Conservation (phyloP, 2,329 filamentous ascomycete species). For the Grosmannia penicillata region DNA sequence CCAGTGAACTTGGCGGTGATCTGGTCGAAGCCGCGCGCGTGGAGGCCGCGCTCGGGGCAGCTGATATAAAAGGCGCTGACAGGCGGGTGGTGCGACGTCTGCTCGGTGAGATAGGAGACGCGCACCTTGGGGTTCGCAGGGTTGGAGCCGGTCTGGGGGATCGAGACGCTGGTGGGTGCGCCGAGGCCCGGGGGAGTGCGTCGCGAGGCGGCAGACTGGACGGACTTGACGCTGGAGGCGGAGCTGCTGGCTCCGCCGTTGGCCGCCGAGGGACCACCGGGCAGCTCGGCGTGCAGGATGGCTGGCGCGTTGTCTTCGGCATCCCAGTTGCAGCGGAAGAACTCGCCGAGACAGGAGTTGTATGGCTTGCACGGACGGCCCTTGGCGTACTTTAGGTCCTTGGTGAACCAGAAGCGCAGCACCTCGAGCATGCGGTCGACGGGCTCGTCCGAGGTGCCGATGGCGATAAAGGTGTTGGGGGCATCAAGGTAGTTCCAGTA, state of each 20-base stretch:
- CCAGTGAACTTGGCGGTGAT: slow-evolving; percentile 96
- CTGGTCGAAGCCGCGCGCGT: slow-evolving; percentile 85
- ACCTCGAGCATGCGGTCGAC: slow-evolving; percentile 92
- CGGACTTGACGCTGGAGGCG: slow-evolving; percentile 33
- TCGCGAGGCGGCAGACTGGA: no score
- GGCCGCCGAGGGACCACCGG: background rate
- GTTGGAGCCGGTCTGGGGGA: slow-evolving; percentile 30
- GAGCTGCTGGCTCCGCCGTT: slow-evolving; percentile 21
- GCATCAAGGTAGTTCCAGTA: slow-evolving; percentile 98
- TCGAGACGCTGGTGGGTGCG: slow-evolving; percentile 35
- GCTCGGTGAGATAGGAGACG: slow-evolving; percentile 90
- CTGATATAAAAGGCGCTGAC: slow-evolving; percentile 92
- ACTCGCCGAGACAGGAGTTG: slow-evolving; percentile 92
- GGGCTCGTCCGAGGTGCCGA: slow-evolving; percentile 79
- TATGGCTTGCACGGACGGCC: slow-evolving; percentile 98
- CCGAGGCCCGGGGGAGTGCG: no score
- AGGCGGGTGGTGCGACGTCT: slow-evolving; percentile 94
- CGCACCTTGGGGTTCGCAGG: slow-evolving; percentile 43
- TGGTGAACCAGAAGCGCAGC: slow-evolving; percentile 95
- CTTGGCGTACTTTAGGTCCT: slow-evolving; percentile 97
- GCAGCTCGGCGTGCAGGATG: slow-evolving; percentile 36
- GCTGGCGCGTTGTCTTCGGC: slow-evolving; percentile 63
- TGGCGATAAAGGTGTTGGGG: slow-evolving; percentile 72
- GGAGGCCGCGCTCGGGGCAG: slow-evolving; percentile 80
- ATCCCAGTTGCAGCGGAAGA: slow-evolving; percentile 97